A percentile compares a stretch with the other conserved stretches of the same genome.
phyloP scores from a whole-genome alignment of 2,329 filamentous ascomycete genomes.

The Aspergillus amoenus region DNA sequence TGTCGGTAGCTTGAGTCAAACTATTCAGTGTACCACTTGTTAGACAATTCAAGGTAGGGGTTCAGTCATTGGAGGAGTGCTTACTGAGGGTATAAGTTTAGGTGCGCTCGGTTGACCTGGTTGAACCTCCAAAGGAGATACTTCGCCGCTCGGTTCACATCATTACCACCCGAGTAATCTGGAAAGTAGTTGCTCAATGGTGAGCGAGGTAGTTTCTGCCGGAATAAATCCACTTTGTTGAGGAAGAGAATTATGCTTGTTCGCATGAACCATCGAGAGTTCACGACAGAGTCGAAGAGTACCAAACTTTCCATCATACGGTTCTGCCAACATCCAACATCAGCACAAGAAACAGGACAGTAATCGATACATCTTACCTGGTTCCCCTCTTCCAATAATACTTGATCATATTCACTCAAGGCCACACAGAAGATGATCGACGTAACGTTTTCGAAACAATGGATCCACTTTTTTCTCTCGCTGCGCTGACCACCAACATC shows the following conservation, averaged over 20 bases:
- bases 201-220: constrained; percentile 85
- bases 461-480: constrained; percentile 99
- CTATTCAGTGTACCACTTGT: constrained; percentile 51
- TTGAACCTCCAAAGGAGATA: constrained; percentile 98
- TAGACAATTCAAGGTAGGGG: background rate
- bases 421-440: constrained; percentile 99
- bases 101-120: constrained; percentile 92
- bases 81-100: constrained; percentile 97
- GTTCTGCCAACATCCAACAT: constrained; percentile 61
- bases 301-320: constrained; percentile 99
- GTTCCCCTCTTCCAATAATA: constrained; percentile 92
- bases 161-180: constrained; percentile 95
- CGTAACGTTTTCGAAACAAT: constrained; percentile 99
- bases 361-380: constrained; percentile 62
- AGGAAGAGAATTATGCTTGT: constrained; percentile 98
- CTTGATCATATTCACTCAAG: constrained; percentile 96
- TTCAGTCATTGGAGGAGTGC: constrained; percentile 38
- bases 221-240: constrained; percentile 98
- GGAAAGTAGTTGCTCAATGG: constrained; percentile 94
- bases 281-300: constrained; percentile 96
- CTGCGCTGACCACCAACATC: constrained; percentile 96
- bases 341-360: constrained; percentile 15
- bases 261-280: constrained; percentile 98
- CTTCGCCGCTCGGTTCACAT: constrained; percentile 97
- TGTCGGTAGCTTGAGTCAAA: constrained; percentile 97